Evolutionary conservation across 257 asterid species (phyloP).

Genomic region (Echium plantagineum): DNA sequence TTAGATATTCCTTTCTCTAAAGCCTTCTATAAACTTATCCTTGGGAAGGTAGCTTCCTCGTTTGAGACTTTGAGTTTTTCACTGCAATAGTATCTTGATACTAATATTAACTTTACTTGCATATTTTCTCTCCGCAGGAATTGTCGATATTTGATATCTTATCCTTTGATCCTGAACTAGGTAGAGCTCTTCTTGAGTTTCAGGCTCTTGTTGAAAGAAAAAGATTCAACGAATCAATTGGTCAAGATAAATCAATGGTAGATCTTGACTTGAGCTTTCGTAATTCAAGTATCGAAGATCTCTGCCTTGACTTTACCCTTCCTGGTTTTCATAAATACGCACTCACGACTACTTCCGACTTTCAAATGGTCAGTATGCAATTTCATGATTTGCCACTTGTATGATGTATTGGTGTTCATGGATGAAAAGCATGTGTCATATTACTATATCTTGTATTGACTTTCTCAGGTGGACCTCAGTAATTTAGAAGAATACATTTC

Average conservation of each 20-base stretch:
- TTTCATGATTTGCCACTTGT: conserved; percentile 3
- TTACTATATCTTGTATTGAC: conserved; percentile 12
- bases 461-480: conserved; percentile 44
- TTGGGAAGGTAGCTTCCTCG: conserved; percentile 52
- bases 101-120: neutral
- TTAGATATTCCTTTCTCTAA: conserved; percentile 83
- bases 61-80: neutral
- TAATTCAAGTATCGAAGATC: conserved; percentile 65
- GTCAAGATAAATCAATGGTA: conserved; percentile 19
- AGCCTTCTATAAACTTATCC: conserved; percentile 75
- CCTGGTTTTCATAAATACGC: conserved; percentile 92
- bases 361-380: conserved; percentile 49
- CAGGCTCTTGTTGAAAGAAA: conserved; percentile 69
- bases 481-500: conserved; percentile 69
- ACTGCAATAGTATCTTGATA: neutral
- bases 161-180: conserved; percentile 75
- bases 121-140: conserved; percentile 42
- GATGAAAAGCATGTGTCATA: neutral
- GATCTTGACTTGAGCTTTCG: conserved; percentile 34
- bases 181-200: conserved; percentile 68
- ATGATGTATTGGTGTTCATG: neutral
- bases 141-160: conserved; percentile 63
- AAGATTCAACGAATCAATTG: conserved; percentile 27
- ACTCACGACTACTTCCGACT: conserved; percentile 29
- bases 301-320: conserved; percentile 79